Evolutionary conservation across 345 rosid genomes (phyloP).

Genomic region (Theobroma cacao): DNA sequence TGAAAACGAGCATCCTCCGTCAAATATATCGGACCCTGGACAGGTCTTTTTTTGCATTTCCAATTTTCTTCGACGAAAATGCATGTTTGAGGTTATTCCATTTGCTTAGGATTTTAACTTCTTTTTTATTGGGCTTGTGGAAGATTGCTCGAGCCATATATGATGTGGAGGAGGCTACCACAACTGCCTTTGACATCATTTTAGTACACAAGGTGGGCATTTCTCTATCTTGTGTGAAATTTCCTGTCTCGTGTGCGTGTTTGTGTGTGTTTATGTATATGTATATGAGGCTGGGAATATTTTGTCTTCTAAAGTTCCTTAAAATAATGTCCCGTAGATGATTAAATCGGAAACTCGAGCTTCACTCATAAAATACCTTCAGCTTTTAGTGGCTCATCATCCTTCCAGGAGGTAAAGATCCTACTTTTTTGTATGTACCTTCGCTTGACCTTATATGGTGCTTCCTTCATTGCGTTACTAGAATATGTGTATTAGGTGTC

Average conservation of each 20-base stretch:
- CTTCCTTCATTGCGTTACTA: slow-evolving; percentile 30
- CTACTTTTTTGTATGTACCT: slow-evolving; percentile 5
- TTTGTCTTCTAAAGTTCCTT: slow-evolving; percentile 10
- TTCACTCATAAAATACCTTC: slow-evolving; percentile 76
- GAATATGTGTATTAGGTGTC: slow-evolving; percentile 64
- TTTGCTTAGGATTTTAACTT: slow-evolving; percentile 20
- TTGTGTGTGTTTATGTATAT: too few relatives aligned
- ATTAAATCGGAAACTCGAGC: slow-evolving; percentile 71
- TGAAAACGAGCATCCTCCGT: slow-evolving; percentile 64
- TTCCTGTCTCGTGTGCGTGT: not conserved
- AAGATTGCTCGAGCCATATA: slow-evolving; percentile 82
- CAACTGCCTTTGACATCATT: slow-evolving; percentile 77
- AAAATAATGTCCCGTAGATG: slow-evolving; percentile 47
- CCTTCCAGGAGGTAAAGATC: slow-evolving; percentile 76
- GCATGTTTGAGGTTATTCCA: not conserved
- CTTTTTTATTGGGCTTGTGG: slow-evolving; percentile 19
- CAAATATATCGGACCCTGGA: slow-evolving; percentile 70
- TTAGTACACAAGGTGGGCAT: slow-evolving; percentile 59
- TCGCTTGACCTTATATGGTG: slow-evolving; percentile 15
- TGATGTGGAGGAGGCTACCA: slow-evolving; percentile 94
- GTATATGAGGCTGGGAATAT: not conserved
- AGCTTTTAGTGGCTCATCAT: slow-evolving; percentile 89
- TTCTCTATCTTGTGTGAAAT: slow-evolving; percentile 10
- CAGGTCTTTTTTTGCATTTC: slow-evolving; percentile 51
- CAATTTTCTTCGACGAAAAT: slow-evolving; percentile 12